Base-by-base conservation (phyloP, 73 alveolate genomes). In the Stentor roeselii region DNA sequence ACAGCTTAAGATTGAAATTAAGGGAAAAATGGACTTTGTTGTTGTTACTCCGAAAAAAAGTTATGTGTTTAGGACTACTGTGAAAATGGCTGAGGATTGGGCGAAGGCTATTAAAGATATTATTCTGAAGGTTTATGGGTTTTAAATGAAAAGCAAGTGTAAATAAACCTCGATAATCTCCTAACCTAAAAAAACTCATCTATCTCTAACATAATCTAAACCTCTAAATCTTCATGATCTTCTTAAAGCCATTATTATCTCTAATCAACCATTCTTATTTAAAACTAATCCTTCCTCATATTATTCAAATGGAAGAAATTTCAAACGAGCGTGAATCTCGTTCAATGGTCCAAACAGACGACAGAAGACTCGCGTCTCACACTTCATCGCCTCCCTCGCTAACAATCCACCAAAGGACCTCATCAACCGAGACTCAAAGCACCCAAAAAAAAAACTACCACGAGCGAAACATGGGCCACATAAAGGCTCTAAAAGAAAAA, bases 11-110 rank as follows among this genome's bases (percentile, higher is more conserved):
- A 85, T 83, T 34, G 87, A 84, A 74, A 4, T 85, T 42, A 37
- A 60, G 15, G 89, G 86, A 14, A 60, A 83, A 59, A 86, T 60
- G 59, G 59, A 84, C 35, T 83, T 86, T 83, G 89, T 76, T 3
- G 40, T 86, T 36, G 77, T 59, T 3, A 86, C 89, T 3, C 92
- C 92, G 15, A 59, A 61, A 32, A 59, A 85, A 3, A 34, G 59
- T 31, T 86, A 86, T 50, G 60, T 34, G 32, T 41, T 86, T 32
- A 50, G 67, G 67, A 50, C 67, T 6, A 36, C 38, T 21, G 88
- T 42, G 1, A 40, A 34, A 1, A 40, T 14, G 42, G 27, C 89
- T 31, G 89, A 83, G 6, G 83, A 30, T 0, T 86, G 92, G 92
- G 88, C 83, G 14, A 41, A 32, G 31, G 32, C 82, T 3, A 86